Evolutionary conservation across 2,329 filamentous ascomycete genomes (phyloP).

Genomic region (Exophiala viscosa): DNA sequence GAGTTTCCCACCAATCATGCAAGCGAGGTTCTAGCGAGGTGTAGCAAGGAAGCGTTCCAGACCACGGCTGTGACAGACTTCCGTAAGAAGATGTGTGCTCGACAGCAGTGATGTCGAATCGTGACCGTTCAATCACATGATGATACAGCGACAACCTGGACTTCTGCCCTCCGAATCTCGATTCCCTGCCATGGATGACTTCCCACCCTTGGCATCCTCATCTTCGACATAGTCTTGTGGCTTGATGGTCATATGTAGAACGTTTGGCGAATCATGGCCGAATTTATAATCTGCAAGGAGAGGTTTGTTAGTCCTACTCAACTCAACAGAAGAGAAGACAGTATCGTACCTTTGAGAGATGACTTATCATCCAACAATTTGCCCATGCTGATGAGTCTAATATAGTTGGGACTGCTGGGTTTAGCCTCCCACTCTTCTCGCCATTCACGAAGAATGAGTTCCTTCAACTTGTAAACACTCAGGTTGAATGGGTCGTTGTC

Average conservation of each 20-base stretch:
- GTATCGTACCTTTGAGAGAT: constrained; percentile 65
- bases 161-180: constrained; percentile 54
- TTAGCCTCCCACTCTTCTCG: constrained; percentile 82
- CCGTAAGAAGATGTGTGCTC: too few species aligned
- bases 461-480: constrained; percentile 89
- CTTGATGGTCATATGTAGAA: constrained; percentile 91
- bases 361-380: constrained; percentile 87
- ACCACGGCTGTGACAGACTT: too few species aligned
- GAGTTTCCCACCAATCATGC: too few species aligned
- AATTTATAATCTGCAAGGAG: constrained; percentile 69
- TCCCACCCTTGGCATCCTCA: constrained; percentile 67
- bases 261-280: constrained; percentile 69
- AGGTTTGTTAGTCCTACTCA: neutral
- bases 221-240: constrained; percentile 77
- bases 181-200: constrained; percentile 46
- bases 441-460: constrained; percentile 91
- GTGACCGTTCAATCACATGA: constrained; percentile 46
- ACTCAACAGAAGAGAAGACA: neutral
- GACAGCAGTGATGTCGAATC: neutral
- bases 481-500: constrained; percentile 81
- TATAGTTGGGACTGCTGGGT: constrained; percentile 81
- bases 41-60: too few species aligned
- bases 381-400: constrained; percentile 87
- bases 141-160: constrained; percentile 62
- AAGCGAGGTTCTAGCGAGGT: too few species aligned